phyloP scores from a whole-genome alignment of 78 protist genomes.

The Protostelium mycophagum region DNA sequence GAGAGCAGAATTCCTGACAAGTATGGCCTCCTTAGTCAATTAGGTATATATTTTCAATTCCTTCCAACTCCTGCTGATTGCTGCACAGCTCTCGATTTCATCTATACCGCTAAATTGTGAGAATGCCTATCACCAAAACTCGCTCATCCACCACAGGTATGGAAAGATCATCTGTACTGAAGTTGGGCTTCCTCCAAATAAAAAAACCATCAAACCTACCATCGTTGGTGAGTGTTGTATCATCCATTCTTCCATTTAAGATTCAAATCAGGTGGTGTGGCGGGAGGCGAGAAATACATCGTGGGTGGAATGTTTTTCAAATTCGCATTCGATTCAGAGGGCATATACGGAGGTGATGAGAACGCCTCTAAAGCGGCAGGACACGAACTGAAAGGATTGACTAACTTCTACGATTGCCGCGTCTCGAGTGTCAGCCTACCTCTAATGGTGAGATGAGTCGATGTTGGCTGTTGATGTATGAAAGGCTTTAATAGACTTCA shows the following conservation, averaged over 20 bases:
- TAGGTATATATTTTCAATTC: not conserved
- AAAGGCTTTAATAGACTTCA: conserved; percentile 64
- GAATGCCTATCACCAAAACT: not conserved
- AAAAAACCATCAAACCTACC: conserved; percentile 62
- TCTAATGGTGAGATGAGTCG: conserved; percentile 25
- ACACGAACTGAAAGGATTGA: conserved; percentile 3
- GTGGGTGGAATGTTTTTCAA: conserved; percentile 52
- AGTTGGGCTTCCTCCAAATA: conserved; percentile 35
- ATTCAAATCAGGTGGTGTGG: conserved; percentile 49
- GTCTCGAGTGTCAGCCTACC: conserved; percentile 27
- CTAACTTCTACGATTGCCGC: not conserved
- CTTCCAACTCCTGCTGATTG: not conserved
- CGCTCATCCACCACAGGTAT: not conserved
- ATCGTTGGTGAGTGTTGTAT: conserved; percentile 11
- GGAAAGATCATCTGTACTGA: conserved; percentile 64
- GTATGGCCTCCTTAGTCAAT: not conserved
- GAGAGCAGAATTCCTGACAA: not conserved
- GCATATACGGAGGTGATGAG: conserved; percentile 21
- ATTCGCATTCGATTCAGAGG: conserved; percentile 5
- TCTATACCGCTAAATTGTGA: conserved; percentile 47
- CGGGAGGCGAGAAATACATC: conserved; percentile 73
- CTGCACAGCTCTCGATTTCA: conserved; percentile 57
- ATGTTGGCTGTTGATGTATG: conserved; percentile 9
- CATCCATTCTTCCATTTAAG: not conserved
- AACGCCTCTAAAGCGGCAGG: conserved; percentile 21